Conservation (phyloP, 805 yeast genomes). For the Komagataella pseudopastoris region DNA sequence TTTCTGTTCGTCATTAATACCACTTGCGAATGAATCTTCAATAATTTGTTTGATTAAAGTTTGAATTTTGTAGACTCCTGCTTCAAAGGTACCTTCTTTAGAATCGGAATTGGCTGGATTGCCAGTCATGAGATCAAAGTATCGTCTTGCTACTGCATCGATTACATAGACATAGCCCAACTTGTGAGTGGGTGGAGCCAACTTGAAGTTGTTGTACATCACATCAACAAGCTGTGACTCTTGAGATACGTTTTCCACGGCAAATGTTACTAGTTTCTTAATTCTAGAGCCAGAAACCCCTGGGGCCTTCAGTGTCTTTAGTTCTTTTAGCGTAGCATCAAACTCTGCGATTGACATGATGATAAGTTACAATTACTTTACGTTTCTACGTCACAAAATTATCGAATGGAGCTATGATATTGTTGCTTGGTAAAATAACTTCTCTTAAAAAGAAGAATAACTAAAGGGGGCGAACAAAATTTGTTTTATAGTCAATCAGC, state of each 20-base stretch:
- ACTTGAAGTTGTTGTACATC: slow-evolving; percentile 54
- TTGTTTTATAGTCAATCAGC: too few species aligned
- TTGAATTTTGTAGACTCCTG: slow-evolving; percentile 56
- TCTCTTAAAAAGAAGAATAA: neutral
- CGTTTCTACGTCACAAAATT: neutral
- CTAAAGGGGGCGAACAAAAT: neutral
- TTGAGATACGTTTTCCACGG: slow-evolving; percentile 47
- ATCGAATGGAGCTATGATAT: neutral
- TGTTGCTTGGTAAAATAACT: neutral
- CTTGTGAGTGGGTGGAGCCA: slow-evolving; percentile 69
- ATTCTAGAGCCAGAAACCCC: slow-evolving; percentile 96
- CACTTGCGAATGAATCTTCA: slow-evolving; percentile 44
- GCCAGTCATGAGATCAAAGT: slow-evolving; percentile 41
- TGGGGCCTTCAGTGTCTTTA: slow-evolving; percentile 56
- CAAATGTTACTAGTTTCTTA: slow-evolving; percentile 68
- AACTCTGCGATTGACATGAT: slow-evolving; percentile 22
- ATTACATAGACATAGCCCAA: slow-evolving; percentile 84
- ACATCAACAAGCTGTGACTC: slow-evolving; percentile 40
- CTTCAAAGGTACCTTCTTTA: slow-evolving; percentile 59
- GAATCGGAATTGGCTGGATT: slow-evolving; percentile 37
- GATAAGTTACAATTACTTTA: neutral
- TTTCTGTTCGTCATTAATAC: slow-evolving; percentile 34
- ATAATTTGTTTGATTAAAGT: slow-evolving; percentile 50
- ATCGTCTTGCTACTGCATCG: slow-evolving; percentile 84
- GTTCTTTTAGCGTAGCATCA: slow-evolving; percentile 32